These are phyloP conservation scores for Heliamphora pulchella DNA, from an alignment of 179 eudicot species.

Conservation along the genomic window DNA sequence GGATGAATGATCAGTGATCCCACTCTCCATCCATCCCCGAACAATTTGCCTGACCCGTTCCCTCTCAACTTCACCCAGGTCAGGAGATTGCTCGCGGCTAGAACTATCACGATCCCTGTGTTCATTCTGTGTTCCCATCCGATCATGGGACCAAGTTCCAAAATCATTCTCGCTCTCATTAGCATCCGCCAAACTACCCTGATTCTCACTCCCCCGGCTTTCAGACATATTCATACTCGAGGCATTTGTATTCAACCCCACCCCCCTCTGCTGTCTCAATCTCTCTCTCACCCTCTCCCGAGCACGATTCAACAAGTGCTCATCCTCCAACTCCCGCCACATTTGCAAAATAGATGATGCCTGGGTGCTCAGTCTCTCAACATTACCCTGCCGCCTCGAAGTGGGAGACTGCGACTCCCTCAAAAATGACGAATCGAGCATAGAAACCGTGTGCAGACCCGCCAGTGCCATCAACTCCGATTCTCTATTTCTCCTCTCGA, in stretches of 20 bases:
- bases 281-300: slow-evolving; percentile 63
- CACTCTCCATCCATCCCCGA: slow-evolving; percentile 90
- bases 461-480: slow-evolving; percentile 95
- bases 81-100: slow-evolving; percentile 89
- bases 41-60: slow-evolving; percentile 95
- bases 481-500: slow-evolving; percentile 86
- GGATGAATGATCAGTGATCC: slow-evolving; percentile 54
- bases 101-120: slow-evolving; percentile 39
- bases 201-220: slow-evolving; percentile 43
- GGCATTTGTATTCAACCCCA: slow-evolving; percentile 49
- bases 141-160: slow-evolving; percentile 64
- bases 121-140: slow-evolving; percentile 37
- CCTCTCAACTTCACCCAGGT: slow-evolving; percentile 87
- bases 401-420: slow-evolving; percentile 76
- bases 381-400: slow-evolving; percentile 60
- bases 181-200: slow-evolving; percentile 51
- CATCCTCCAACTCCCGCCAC: slow-evolving; percentile 99
- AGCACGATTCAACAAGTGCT: slow-evolving; percentile 55
- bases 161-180: slow-evolving; percentile 67
- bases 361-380: slow-evolving; percentile 62
- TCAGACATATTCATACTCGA: slow-evolving; percentile 51
- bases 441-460: slow-evolving; percentile 86
- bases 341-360: slow-evolving; percentile 83
- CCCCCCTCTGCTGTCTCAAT: slow-evolving; percentile 62
- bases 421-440: slow-evolving; percentile 91